phyloP scores from a whole-genome alignment of 805 yeast species.

The Teunomyces atbi region DNA sequence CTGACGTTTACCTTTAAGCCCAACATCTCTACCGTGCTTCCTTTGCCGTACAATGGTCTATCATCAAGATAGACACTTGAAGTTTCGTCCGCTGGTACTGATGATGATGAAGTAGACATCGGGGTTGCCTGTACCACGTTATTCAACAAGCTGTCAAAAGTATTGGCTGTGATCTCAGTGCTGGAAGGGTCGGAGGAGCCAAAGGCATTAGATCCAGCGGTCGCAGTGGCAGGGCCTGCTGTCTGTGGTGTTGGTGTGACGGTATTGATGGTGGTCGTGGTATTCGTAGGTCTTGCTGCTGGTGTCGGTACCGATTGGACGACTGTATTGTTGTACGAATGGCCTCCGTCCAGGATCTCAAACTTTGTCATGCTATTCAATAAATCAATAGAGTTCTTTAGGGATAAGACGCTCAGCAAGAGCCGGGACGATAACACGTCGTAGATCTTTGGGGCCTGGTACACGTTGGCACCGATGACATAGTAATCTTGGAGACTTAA shows the following conservation, averaged over 20 bases:
- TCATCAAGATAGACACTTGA: slow-evolving; percentile 34
- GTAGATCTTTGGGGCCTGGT: slow-evolving; percentile 80
- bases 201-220: slow-evolving; percentile 10
- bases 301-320: slow-evolving; percentile 7
- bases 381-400: slow-evolving; percentile 33
- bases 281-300: slow-evolving; percentile 7
- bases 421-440: slow-evolving; percentile 72
- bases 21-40: slow-evolving; percentile 37
- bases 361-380: slow-evolving; percentile 32
- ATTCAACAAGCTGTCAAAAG: slow-evolving; percentile 31
- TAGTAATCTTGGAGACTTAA: slow-evolving; percentile 73
- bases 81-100: slow-evolving; percentile 12
- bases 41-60: slow-evolving; percentile 39
- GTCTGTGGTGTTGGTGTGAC: slow-evolving; percentile 16
- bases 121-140: slow-evolving; percentile 18
- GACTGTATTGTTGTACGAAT: slow-evolving; percentile 18
- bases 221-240: slow-evolving; percentile 10
- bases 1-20: slow-evolving; percentile 26
- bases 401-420: slow-evolving; percentile 33
- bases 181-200: slow-evolving; percentile 10
- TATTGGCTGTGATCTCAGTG: slow-evolving; percentile 26
- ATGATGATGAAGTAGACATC: background rate
- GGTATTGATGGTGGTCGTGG: background rate
- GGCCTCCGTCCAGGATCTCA: slow-evolving; percentile 36
- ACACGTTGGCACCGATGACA: slow-evolving; percentile 87